phyloP scores from a whole-genome alignment of 179 eudicot genomes.

The Dionaea muscipula region DNA sequence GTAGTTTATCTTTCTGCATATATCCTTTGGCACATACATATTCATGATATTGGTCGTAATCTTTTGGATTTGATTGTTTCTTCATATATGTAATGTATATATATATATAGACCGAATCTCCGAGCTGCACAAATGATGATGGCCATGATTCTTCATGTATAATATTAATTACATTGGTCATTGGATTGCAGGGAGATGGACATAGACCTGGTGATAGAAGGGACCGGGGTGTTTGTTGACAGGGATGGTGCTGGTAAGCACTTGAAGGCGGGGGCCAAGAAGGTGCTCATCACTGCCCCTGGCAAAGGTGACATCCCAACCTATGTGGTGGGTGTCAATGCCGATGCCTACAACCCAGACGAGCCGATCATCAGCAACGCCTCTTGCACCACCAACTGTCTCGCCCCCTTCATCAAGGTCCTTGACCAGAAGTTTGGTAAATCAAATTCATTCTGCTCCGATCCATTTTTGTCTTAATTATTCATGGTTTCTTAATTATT shows the following conservation, averaged over 20 bases:
- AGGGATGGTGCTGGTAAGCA: slow-evolving; percentile 97
- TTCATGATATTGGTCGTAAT: no score
- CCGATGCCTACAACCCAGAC: slow-evolving; percentile 37
- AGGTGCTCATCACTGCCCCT: slow-evolving; percentile 90
- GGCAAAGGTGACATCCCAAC: slow-evolving; percentile 98
- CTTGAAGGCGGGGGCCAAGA: slow-evolving; percentile 81
- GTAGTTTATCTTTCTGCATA: no score
- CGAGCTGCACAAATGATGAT: no score
- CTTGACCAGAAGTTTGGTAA: slow-evolving; percentile 75
- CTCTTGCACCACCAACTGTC: slow-evolving; percentile 96
- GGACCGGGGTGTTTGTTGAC: slow-evolving; percentile 97
- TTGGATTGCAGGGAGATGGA: slow-evolving; percentile 47
- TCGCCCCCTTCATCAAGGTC: slow-evolving; percentile 96
- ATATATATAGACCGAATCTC: no score
- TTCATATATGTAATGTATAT: no score
- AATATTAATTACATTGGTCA: no score
- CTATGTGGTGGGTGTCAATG: slow-evolving; percentile 88
- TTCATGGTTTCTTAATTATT: no score
- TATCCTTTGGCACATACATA: no score
- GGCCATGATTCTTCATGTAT: no score
- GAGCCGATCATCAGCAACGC: slow-evolving; percentile 90
- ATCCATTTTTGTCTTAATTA: no score
- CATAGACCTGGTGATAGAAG: slow-evolving; percentile 86
- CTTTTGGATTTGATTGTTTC: no score
- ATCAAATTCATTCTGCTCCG: no score